These are phyloP conservation scores for Suillus variegatus DNA, from an alignment of 768 basidiomycete genomes.

Conservation along the genomic window DNA sequence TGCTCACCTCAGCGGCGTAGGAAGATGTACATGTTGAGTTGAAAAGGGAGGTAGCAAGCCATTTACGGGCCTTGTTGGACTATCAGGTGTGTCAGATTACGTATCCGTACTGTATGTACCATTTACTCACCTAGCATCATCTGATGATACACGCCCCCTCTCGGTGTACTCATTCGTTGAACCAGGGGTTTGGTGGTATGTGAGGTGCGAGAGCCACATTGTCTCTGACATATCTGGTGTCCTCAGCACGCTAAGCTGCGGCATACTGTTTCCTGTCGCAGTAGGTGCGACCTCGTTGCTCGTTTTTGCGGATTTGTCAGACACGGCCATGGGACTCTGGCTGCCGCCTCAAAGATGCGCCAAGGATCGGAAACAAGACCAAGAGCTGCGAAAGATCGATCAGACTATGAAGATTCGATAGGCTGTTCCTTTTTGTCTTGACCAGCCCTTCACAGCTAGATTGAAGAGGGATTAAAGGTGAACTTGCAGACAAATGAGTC, in stretches of 20 bases:
- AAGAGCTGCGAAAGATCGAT: not conserved
- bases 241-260: not conserved
- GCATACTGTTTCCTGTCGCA: not conserved
- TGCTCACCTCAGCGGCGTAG: conserved; percentile 33
- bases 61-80: conserved; percentile 8
- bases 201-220: not conserved
- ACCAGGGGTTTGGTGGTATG: not conserved
- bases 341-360: not conserved
- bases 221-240: not conserved
- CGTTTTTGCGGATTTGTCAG: not conserved
- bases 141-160: not conserved
- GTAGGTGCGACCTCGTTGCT: not conserved
- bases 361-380: not conserved
- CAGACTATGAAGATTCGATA: not conserved
- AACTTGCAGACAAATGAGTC: not conserved
- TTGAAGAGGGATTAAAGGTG: not conserved
- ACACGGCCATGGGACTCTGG: not conserved
- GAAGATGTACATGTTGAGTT: conserved; percentile 25
- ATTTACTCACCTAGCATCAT: not conserved
- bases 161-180: not conserved
- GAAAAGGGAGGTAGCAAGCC: conserved; percentile 11
- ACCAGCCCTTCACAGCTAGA: not conserved
- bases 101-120: not conserved
- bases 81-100: not conserved
- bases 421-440: not conserved